Conservation (phyloP, 257 asterid genomes). For the Salvia hispanica region DNA sequence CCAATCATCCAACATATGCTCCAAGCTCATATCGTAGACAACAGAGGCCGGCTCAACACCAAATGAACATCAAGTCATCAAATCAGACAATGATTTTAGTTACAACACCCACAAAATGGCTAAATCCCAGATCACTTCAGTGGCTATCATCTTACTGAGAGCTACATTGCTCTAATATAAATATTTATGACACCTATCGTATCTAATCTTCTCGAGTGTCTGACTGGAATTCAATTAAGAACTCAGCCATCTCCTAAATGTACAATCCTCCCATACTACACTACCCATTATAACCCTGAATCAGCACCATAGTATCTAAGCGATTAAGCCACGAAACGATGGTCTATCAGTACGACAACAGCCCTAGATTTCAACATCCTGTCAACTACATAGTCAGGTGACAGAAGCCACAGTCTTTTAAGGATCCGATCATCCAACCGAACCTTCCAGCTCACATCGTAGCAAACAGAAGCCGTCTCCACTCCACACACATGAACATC, state of each 20-base stretch:
- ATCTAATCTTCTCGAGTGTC: neutral
- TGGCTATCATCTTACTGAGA: neutral
- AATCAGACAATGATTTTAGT: neutral
- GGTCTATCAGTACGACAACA: neutral
- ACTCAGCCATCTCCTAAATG: neutral
- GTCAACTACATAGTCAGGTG: constrained; percentile 1
- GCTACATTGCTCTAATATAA: neutral
- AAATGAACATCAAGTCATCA: neutral
- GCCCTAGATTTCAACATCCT: neutral
- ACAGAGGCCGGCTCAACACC: neutral
- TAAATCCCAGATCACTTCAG: constrained; percentile 14
- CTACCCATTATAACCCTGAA: constrained; percentile 1
- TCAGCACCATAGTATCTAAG: neutral
- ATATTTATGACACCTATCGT: neutral
- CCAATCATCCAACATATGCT: neutral
- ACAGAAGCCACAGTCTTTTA: neutral
- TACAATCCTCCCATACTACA: neutral
- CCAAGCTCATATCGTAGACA: constrained; percentile 11
- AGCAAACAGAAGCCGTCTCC: constrained; percentile 9
- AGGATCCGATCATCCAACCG: neutral
- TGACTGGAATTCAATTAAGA: neutral
- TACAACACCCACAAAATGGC: constrained; percentile 3
- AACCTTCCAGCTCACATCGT: constrained; percentile 9
- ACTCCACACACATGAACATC: constrained; percentile 1
- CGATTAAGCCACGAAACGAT: neutral